phyloP scores from a whole-genome alignment of 2,329 filamentous ascomycete species.

The Capronia epimyces region DNA sequence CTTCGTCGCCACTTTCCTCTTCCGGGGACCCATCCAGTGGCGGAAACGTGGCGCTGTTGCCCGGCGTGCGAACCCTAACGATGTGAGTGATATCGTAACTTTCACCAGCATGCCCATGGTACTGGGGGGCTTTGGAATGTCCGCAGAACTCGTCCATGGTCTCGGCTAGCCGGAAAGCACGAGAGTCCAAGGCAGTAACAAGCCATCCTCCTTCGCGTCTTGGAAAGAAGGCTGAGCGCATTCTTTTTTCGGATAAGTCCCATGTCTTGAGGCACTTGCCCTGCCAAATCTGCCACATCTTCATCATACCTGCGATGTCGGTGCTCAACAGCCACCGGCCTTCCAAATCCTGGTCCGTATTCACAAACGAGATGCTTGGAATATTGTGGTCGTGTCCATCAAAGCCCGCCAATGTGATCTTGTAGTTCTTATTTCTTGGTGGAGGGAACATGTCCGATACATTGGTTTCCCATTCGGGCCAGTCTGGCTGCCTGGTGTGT shows the following conservation, averaged over 20 bases:
- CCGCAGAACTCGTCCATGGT: conserved; percentile 40
- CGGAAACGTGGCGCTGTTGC: conserved; percentile 25
- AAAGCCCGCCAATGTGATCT: conserved; percentile 37
- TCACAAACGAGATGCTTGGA: conserved; percentile 55
- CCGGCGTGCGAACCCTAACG: conserved; percentile 24
- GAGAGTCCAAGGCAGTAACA: conserved; percentile 44
- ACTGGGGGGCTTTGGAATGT: conserved; percentile 22
- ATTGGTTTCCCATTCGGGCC: conserved; percentile 21
- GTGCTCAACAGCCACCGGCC: conserved; percentile 55
- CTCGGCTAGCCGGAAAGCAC: conserved; percentile 36
- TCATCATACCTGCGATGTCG: conserved; percentile 49
- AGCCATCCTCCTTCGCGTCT: conserved; percentile 40
- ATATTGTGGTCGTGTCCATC: conserved; percentile 47
- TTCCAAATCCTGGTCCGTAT: conserved; percentile 50
- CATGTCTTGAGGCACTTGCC: conserved; percentile 31
- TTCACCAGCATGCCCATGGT: conserved; percentile 20
- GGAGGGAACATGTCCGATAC: conserved; percentile 5
- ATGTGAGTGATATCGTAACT: conserved; percentile 28
- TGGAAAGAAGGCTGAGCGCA: conserved; percentile 8
- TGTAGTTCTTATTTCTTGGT: conserved; percentile 40
- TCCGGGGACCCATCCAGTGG: conserved; percentile 1
- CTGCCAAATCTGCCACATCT: conserved; percentile 49
- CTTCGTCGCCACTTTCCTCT: conserved; percentile 18
- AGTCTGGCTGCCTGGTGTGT: conserved; percentile 13
- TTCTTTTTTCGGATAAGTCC: conserved; percentile 23